phyloP scores from a whole-genome alignment of 345 rosid genomes.

The Anastatica hierochuntica region DNA sequence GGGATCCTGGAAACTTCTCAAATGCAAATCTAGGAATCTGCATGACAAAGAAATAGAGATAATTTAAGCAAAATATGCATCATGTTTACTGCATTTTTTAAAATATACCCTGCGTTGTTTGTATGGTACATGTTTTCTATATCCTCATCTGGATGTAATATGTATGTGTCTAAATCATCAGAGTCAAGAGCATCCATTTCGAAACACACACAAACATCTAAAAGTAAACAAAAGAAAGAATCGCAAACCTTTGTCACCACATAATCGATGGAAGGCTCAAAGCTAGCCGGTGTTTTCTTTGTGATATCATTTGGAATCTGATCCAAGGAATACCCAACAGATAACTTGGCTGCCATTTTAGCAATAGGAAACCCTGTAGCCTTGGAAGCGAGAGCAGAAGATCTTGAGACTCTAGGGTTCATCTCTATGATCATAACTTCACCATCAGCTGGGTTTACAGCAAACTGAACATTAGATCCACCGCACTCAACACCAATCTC shows the following conservation, averaged over 20 bases:
- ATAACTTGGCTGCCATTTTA: conserved; percentile 97
- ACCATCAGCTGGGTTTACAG: conserved; percentile 88
- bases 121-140: too few relatives aligned
- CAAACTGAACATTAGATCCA: conserved; percentile 97
- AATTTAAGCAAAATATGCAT: too few relatives aligned
- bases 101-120: too few relatives aligned
- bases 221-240: conserved; percentile 1
- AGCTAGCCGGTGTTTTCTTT: conserved; percentile 96
- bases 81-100: too few relatives aligned
- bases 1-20: conserved; percentile 97
- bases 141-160: too few relatives aligned
- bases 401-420: conserved; percentile 97
- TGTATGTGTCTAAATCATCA: too few relatives aligned
- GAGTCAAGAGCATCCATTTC: neutral
- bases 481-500: conserved; percentile 99
- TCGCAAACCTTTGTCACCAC: conserved; percentile 78
- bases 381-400: conserved; percentile 95
- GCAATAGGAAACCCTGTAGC: conserved; percentile 99
- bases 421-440: conserved; percentile 98
- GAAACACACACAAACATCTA: neutral
- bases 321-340: conserved; percentile 84
- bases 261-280: conserved; percentile 97
- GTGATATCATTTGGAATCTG: conserved; percentile 98
- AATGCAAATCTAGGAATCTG: conserved; percentile 97
- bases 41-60: conserved; percentile 16